phyloP scores from a whole-genome alignment of 768 basidiomycete species.

The Cystobasidium ongulense region DNA sequence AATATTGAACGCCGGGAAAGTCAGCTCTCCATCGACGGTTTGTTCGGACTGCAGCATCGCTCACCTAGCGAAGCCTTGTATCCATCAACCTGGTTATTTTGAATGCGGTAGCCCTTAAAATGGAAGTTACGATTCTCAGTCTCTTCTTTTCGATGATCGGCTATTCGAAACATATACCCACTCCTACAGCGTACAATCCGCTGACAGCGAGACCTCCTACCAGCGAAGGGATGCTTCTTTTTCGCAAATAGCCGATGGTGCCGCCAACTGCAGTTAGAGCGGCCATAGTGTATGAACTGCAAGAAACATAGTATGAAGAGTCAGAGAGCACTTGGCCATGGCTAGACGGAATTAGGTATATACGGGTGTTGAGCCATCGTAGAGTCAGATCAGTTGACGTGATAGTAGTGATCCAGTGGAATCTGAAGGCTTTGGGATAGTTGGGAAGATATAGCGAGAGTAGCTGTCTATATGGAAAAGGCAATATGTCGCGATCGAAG shows the following conservation, averaged over 20 bases:
- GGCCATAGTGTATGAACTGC: constrained; percentile 13
- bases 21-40: not conserved
- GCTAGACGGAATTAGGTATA: too few relatives aligned
- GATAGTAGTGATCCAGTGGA: not conserved
- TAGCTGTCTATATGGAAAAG: too few relatives aligned
- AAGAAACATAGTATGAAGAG: not conserved
- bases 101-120: constrained; percentile 21
- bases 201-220: constrained; percentile 22
- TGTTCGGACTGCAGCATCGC: not conserved
- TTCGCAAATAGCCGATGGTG: constrained; percentile 4
- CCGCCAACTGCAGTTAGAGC: constrained; percentile 11
- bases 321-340: too few relatives aligned
- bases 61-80: constrained; percentile 9
- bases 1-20: too few relatives aligned
- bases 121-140: too few relatives aligned
- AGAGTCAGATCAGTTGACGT: not conserved
- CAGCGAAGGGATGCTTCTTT: constrained; percentile 23
- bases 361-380: not conserved
- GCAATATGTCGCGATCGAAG: too few relatives aligned
- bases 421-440: too few relatives aligned
- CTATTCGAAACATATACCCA: not conserved
- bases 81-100: constrained; percentile 8
- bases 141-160: too few relatives aligned
- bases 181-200: constrained; percentile 11
- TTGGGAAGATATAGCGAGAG: too few relatives aligned